Base-by-base conservation (phyloP, 768 basidiomycete genomes). In the Russula virescens region DNA sequence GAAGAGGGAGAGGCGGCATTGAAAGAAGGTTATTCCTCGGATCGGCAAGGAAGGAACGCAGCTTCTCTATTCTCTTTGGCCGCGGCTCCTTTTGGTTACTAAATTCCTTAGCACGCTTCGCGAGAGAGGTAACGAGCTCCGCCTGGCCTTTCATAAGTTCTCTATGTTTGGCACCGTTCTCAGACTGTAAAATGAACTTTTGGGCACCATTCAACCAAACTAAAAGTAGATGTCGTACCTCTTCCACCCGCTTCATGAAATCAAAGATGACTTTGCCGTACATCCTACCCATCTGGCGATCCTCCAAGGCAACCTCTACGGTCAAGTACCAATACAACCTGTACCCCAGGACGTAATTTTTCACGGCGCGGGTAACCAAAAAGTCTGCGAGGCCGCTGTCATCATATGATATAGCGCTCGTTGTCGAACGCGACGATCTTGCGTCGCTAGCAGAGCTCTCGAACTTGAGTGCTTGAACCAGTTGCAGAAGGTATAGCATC, bases 381-480 rank as follows among this genome's bases (percentile, higher is more conserved):
- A 98, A 98, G 68, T 96, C 94, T 1, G 94, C 88, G 10, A 99
- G 79, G 1, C 95, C 94, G 67, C 91, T 94, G 65, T 97, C 94
- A 50, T 93, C 91, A 61, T 95, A 89, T 0, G 90, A 91, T 54
- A 88, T 83, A 0, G 88, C 89, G 65, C 81, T 88, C 4, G 86
- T 81, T 1, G 82, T 81, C 1, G 87, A 84, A 48, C 89, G 80
- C n/a, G 85, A 83, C 0, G 88, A 85, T 47, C 88, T 78, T 68
- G 89, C 89, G 60, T 89, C 90, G 51, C 80, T 88, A 0, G 87
- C 87, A 1, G 83, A 79, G 62, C 86, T 91, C 73, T 98, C 97
- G 65, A 99, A 99, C 71, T 96, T 97, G 68, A 99, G 86, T 0
- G 97, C 94, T 75, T 99, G 97, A 0, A 98, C 96, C 21, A 99